Conservation (phyloP, 2,329 filamentous ascomycete species). For the Colletotrichum euphorbiae region DNA sequence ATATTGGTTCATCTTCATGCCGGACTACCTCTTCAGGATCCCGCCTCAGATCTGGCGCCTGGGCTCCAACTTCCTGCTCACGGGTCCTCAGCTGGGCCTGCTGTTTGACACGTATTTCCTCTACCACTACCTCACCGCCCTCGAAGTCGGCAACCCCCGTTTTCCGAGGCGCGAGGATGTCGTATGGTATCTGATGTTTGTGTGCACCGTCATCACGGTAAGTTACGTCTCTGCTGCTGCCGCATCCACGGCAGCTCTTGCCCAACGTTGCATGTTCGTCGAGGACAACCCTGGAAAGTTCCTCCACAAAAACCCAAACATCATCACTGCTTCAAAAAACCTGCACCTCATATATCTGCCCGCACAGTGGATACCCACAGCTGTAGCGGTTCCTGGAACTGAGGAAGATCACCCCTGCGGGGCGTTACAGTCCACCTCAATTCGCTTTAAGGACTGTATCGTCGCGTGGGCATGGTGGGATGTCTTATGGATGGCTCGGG, state of each 20-base stretch:
- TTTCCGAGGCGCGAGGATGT: constrained; percentile 83
- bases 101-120: constrained; percentile 81
- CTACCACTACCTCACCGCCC: constrained; percentile 79
- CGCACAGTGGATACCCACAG: constrained; percentile 76
- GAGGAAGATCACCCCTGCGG: constrained; percentile 84
- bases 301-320: constrained; percentile 5
- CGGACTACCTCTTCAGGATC: constrained; percentile 63
- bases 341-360: constrained; percentile 77
- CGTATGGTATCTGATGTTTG: constrained; percentile 82
- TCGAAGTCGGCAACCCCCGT: constrained; percentile 78
- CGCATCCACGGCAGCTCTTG: background rate
- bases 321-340: constrained; percentile 1
- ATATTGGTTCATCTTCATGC: constrained; percentile 64
- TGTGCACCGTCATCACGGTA: constrained; percentile 81
- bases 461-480: constrained; percentile 82
- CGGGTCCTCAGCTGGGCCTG: constrained; percentile 57
- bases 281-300: constrained; percentile 23
- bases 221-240: constrained; percentile 55
- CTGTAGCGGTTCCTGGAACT: constrained; percentile 87
- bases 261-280: constrained; percentile 12
- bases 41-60: constrained; percentile 59
- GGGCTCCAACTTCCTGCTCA: constrained; percentile 56
- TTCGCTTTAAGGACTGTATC: constrained; percentile 75
- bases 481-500: constrained; percentile 77
- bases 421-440: constrained; percentile 65